phyloP scores from a whole-genome alignment of 176 grass and related monocot genomes.

The Carex myosuroides region DNA sequence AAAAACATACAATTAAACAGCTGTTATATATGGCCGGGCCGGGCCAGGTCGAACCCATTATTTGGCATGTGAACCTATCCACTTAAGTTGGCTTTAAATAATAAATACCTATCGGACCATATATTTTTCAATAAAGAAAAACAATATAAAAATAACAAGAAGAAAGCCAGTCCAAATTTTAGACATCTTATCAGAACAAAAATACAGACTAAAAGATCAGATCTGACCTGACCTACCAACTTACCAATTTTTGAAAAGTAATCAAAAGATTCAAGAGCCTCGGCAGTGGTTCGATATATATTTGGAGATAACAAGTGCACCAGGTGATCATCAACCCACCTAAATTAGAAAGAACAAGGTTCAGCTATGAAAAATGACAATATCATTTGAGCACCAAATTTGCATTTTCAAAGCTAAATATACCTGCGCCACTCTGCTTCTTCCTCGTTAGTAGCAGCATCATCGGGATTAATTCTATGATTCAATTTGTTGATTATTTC shows the following conservation, averaged over 20 bases:
- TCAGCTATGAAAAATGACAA: not conserved
- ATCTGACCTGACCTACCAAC: not conserved
- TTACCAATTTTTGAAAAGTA: conserved; percentile 90
- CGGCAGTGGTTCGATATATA: conserved; percentile 80
- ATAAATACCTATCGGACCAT: not conserved
- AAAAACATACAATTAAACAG: not conserved
- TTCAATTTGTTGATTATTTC: conserved; percentile 83
- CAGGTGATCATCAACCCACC: conserved; percentile 94
- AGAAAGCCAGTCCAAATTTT: not conserved
- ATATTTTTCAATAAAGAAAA: not conserved
- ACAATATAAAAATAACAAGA: not conserved
- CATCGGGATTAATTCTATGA: conserved; percentile 37
- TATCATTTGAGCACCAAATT: not conserved
- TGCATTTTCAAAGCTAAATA: not conserved
- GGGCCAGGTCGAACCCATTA: not conserved
- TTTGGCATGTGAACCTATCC: not conserved
- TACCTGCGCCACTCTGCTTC: conserved; percentile 93
- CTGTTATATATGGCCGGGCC: not conserved
- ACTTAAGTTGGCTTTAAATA: not conserved
- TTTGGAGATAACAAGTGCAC: conserved; percentile 91
- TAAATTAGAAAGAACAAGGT: conserved; percentile 26
- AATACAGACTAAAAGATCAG: not conserved
- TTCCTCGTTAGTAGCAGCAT: conserved; percentile 38
- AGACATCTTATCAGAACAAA: not conserved
- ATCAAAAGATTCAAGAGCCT: conserved; percentile 96